Evolutionary conservation across 805 yeast genomes (phyloP).

Genomic region (Diddensiella transvaalensis): DNA sequence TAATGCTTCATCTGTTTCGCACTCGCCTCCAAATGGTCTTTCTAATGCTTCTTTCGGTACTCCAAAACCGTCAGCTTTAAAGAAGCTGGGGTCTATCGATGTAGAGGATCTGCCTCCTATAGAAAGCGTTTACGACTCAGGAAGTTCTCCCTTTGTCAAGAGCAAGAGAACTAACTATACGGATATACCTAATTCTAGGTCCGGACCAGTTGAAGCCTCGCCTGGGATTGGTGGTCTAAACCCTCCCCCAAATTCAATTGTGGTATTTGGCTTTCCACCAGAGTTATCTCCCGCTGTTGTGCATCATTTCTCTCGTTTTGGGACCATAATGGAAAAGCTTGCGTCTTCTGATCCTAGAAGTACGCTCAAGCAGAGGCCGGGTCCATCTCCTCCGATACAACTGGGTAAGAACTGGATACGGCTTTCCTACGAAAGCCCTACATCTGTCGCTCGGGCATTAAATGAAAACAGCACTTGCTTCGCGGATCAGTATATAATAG

Average conservation of each 20-base stretch:
- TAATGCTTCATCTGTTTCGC: not conserved
- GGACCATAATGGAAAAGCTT: constrained; percentile 60
- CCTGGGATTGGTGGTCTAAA: not conserved
- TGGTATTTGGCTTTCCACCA: constrained; percentile 89
- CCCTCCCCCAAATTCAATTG: constrained; percentile 44
- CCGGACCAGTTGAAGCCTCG: not conserved
- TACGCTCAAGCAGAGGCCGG: constrained; percentile 5
- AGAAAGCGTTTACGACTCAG: constrained; percentile 23
- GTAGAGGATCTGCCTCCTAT: constrained; percentile 25
- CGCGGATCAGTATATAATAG: constrained; percentile 56
- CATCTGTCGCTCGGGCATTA: constrained; percentile 77
- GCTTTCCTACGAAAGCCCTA: constrained; percentile 70
- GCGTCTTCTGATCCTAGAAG: constrained; percentile 22
- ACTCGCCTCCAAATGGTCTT: not conserved
- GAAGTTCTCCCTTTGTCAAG: constrained; percentile 14
- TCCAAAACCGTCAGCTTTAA: constrained; percentile 23
- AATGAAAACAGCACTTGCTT: constrained; percentile 75
- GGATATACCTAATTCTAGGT: not conserved
- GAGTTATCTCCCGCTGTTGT: constrained; percentile 62
- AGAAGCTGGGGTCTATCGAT: constrained; percentile 17
- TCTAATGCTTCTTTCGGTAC: constrained; percentile 26
- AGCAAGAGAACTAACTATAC: not conserved
- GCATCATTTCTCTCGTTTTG: constrained; percentile 73
- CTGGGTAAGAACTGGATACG: constrained; percentile 92
- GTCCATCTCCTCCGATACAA: constrained; percentile 54